Conservation (phyloP, 2,329 filamentous ascomycete genomes). For the Arthrobotrys conoides region DNA sequence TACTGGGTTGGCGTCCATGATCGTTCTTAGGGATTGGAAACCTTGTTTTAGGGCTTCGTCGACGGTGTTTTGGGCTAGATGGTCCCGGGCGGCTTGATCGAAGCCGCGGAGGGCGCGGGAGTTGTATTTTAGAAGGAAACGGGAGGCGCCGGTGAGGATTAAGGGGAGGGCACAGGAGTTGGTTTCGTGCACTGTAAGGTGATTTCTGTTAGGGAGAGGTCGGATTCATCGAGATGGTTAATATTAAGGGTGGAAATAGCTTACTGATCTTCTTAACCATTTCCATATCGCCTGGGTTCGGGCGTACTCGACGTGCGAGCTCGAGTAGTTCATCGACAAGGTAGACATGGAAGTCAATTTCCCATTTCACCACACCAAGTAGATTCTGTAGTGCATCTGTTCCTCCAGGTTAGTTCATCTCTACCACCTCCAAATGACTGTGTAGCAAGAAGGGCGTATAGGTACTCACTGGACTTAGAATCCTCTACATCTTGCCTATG, state of each 20-base stretch:
- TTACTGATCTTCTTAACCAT: conserved; percentile 63
- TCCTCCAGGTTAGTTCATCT: neutral
- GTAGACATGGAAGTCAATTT: conserved; percentile 64
- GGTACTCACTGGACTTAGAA: conserved; percentile 53
- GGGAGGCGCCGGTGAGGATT: conserved; percentile 63
- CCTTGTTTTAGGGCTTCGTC: conserved; percentile 55
- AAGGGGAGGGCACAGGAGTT: conserved; percentile 64
- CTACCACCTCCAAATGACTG: neutral
- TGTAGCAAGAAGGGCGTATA: neutral
- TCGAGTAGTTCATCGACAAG: conserved; percentile 64
- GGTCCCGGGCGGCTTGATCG: conserved; percentile 62
- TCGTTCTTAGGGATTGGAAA: conserved; percentile 57
- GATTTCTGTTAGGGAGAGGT: neutral
- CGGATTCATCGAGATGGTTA: neutral
- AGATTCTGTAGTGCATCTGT: conserved; percentile 63
- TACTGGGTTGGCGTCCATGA: conserved; percentile 63
- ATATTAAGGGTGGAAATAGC: neutral
- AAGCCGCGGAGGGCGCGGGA: conserved; percentile 63
- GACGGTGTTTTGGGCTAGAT: conserved; percentile 60
- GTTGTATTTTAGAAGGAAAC: conserved; percentile 64
- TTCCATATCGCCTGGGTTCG: conserved; percentile 60
- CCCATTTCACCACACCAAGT: conserved; percentile 63
- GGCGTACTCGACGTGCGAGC: conserved; percentile 62
- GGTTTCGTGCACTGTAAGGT: conserved; percentile 59
- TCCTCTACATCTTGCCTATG: conserved; percentile 54